Evolutionary conservation across 441 rosid species (phyloP).

Genomic region (Mallotus japonicus): DNA sequence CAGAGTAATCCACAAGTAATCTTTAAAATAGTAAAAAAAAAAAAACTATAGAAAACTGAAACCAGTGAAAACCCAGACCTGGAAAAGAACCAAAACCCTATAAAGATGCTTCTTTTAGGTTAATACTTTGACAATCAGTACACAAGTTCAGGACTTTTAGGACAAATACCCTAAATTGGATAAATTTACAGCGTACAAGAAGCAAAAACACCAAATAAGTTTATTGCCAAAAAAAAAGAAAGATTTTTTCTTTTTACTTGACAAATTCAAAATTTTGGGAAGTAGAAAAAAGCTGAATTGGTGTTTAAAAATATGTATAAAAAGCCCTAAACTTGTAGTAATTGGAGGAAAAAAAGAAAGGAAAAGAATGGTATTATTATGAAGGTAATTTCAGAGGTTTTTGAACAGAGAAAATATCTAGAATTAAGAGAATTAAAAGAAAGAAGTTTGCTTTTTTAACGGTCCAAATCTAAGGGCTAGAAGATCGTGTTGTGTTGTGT

Average conservation of each 20-base stretch:
- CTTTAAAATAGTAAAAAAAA: neutral
- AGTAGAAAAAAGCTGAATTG: neutral
- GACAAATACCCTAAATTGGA: conserved; percentile 6
- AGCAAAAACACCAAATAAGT: conserved; percentile 7
- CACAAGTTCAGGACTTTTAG: conserved; percentile 24
- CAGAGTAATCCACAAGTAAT: conserved; percentile 3
- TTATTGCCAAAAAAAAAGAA: neutral
- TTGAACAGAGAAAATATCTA: neutral
- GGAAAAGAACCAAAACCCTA: conserved; percentile 14
- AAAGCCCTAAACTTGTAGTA: conserved; percentile 8
- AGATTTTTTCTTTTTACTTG: no score
- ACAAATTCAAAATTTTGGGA: conserved; percentile 8
- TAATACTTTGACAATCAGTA: conserved; percentile 3
- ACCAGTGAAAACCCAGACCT: conserved; percentile 3
- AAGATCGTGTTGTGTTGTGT: neutral
- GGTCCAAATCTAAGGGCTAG: conserved; percentile 9
- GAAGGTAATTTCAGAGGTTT: conserved; percentile 4
- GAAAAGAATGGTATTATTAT: neutral
- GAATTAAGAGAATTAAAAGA: neutral
- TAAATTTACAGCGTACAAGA: neutral
- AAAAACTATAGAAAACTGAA: neutral
- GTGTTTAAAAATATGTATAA: neutral
- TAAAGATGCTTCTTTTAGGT: conserved; percentile 8
- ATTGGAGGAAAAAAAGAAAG: neutral
- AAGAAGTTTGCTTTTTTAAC: conserved; percentile 3